Base-by-base conservation (phyloP, 441 rosid species). In the Pelargonium myrrhifolium region DNA sequence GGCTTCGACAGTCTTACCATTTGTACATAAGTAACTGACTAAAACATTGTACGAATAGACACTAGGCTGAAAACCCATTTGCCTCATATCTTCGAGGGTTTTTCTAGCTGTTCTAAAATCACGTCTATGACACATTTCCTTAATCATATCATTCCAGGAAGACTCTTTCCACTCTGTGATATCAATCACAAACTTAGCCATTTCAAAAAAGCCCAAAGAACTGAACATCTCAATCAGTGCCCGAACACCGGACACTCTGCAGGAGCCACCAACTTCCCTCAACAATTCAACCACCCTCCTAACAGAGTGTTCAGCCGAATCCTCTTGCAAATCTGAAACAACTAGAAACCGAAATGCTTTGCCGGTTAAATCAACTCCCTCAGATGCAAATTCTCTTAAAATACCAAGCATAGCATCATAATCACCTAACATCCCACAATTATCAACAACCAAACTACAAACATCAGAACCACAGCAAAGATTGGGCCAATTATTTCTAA, bases 341-440 rank as follows among this genome's bases (percentile, higher is more conserved):
- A 18, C 61, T 35, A 86, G 70, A 72, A 77, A 86, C n/a, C 73
- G 75, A 63, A 84, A 84, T 35, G 91, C 86, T 65, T 77, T 81
- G 15, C 65, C 67, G 68, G 73, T 75, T 35, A 86, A 63, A 53
- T 61, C 56, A 58, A 82, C 43, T 0, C 65, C 60, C 2, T 68
- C 53, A 20, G 11, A 22, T 21, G 59, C 76, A 63, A 82, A 82
- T 39, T 78, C 82, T 10, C 64, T 20, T 60, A 83, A 69, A 67
- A 82, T 68, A 43, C 28, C 2, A 55, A 31, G 18, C 76, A 83
- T 77, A 3, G 74, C 56, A 11, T 68, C 70, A 18, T 68, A 76
- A 78, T 86, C 80, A 74, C 70, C 74, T 47, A 76, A 71, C 28
- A 74, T 69, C 60, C 90, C 90, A 18, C 90, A 83, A 73, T 83